These are phyloP conservation scores for Zygotorulaspora florentina DNA, from an alignment of 805 yeast genomes.

Conservation along the genomic window DNA sequence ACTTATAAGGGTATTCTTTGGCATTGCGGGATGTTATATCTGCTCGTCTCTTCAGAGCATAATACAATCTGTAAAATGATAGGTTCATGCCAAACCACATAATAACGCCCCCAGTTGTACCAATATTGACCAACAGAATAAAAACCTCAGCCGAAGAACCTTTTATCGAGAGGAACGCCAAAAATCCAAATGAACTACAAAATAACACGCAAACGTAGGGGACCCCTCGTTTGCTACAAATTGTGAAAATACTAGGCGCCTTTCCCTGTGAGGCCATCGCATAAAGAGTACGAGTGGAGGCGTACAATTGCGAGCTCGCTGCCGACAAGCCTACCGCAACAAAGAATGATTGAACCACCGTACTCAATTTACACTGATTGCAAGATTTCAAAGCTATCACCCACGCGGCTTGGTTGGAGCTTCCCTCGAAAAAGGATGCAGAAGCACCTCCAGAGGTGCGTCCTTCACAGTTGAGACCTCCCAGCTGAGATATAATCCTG, in stretches of 20 bases:
- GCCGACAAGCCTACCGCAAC: constrained; percentile 53
- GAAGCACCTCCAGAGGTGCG: neutral
- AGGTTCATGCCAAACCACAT: constrained; percentile 74
- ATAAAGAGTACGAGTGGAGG: constrained; percentile 52
- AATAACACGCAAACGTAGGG: constrained; percentile 67
- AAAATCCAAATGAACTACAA: constrained; percentile 54
- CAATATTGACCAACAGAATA: constrained; percentile 56
- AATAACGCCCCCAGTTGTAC: constrained; percentile 66
- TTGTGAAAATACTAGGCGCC: constrained; percentile 55
- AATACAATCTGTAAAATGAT: constrained; percentile 56
- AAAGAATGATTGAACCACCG: constrained; percentile 47
- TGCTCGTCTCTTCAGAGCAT: constrained; percentile 54
- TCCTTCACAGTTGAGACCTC: constrained; percentile 11
- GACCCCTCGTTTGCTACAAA: constrained; percentile 59
- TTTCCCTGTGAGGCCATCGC: constrained; percentile 51
- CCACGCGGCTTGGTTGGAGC: constrained; percentile 54
- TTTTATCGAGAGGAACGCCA: constrained; percentile 56
- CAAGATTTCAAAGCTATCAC: constrained; percentile 53
- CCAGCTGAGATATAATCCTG: constrained; percentile 6
- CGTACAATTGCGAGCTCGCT: constrained; percentile 52
- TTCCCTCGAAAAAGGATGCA: constrained; percentile 24
- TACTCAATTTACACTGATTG: constrained; percentile 46
- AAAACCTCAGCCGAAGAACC: constrained; percentile 56
- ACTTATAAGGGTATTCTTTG: constrained; percentile 58
- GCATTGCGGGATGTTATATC: constrained; percentile 59